These are phyloP conservation scores for Lactifluus hygrophoroides DNA, from an alignment of 768 basidiomycete genomes.

Conservation along the genomic window DNA sequence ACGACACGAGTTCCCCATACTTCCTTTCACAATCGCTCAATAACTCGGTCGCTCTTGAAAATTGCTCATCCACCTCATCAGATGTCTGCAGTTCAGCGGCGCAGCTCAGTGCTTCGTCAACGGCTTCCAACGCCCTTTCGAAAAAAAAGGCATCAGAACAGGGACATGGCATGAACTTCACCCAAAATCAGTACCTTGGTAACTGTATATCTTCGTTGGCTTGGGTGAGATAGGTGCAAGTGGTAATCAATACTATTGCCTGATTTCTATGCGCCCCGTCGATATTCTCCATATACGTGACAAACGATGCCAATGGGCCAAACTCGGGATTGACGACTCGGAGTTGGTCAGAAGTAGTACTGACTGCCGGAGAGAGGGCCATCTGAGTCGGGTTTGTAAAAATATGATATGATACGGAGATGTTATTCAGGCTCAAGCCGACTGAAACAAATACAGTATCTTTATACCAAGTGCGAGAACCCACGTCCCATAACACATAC, in stretches of 20 bases:
- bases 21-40: neutral
- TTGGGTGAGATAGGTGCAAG: neutral
- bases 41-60: neutral
- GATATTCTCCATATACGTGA: constrained; percentile 2
- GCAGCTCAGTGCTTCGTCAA: neutral
- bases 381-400: too few species aligned
- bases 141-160: neutral
- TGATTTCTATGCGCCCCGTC: constrained; percentile 5
- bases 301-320: neutral
- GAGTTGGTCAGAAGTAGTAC: too few species aligned
- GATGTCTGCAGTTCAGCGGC: neutral
- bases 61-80: neutral
- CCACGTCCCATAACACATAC: too few species aligned
- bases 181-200: neutral
- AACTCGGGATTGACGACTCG: too few species aligned
- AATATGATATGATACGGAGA: too few species aligned
- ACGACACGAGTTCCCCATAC: too few species aligned
- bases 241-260: neutral
- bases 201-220: neutral
- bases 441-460: too few species aligned
- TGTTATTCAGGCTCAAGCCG: too few species aligned
- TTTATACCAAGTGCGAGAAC: too few species aligned
- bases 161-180: too few species aligned
- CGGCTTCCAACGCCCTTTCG: neutral
- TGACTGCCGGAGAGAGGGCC: too few species aligned